Evolutionary conservation across 768 basidiomycete genomes (phyloP).

Genomic region (Clavulina sp.): DNA sequence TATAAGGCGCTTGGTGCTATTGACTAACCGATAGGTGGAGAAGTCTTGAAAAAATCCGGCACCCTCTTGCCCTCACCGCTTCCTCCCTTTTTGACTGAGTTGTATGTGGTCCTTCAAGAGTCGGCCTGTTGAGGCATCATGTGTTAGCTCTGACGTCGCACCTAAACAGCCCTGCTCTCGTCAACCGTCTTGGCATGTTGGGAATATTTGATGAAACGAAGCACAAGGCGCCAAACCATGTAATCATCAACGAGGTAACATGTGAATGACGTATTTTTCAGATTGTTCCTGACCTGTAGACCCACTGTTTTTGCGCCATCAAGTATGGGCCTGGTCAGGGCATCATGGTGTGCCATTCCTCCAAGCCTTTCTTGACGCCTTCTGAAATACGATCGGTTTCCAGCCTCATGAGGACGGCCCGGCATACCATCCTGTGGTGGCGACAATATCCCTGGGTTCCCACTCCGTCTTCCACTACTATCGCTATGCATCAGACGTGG

Average conservation of each 20-base stretch:
- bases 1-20: constrained; percentile 3
- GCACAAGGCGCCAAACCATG: constrained; percentile 63
- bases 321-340: constrained; percentile 83
- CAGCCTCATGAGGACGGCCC: constrained; percentile 92
- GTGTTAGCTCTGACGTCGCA: constrained; percentile 7
- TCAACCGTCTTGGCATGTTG: constrained; percentile 46
- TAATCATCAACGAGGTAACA: constrained; percentile 76
- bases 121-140: constrained; percentile 1
- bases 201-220: constrained; percentile 46
- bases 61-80: constrained; percentile 49
- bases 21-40: no score
- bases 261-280: no score
- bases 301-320: neutral
- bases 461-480: constrained; percentile 77
- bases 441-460: constrained; percentile 77
- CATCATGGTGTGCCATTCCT: constrained; percentile 48
- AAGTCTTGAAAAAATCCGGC: constrained; percentile 44
- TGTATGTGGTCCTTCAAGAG: constrained; percentile 29
- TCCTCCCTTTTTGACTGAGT: constrained; percentile 50
- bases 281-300: constrained; percentile 12
- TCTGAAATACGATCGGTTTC: neutral
- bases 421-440: constrained; percentile 70
- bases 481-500: constrained; percentile 26
- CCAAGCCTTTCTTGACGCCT: neutral
- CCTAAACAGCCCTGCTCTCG: constrained; percentile 51